Evolutionary conservation across 495 filamentous ascomycete genomes (phyloP).

Genomic region (Mytilinidion resinicola): DNA sequence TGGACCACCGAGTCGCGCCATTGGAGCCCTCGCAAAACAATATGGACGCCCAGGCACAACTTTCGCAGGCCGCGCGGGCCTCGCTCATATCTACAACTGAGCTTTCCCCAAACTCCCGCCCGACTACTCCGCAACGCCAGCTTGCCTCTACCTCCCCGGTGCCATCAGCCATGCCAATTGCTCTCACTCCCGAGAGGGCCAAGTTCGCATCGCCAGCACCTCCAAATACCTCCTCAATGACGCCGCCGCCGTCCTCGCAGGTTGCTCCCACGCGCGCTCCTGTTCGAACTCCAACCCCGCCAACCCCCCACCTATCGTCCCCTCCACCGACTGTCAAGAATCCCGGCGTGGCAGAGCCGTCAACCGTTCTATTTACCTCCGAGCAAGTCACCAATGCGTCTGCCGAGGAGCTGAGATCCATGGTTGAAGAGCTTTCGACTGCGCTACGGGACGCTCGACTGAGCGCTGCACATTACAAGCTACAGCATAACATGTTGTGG

Average conservation of each 20-base stretch:
- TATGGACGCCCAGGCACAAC: slow-evolving; percentile 25
- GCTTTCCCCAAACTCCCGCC: slow-evolving; percentile 15
- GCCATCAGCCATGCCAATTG: slow-evolving; percentile 7
- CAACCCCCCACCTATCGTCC: slow-evolving; percentile 28
- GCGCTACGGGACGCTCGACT: slow-evolving; percentile 62
- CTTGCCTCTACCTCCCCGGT: slow-evolving; percentile 11
- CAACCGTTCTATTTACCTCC: slow-evolving; percentile 35
- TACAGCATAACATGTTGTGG: slow-evolving; percentile 80
- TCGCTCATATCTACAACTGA: slow-evolving; percentile 24
- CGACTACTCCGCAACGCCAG: slow-evolving; percentile 5
- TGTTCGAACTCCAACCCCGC: slow-evolving; percentile 26
- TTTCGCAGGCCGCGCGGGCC: slow-evolving; percentile 22
- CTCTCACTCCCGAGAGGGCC: slow-evolving; percentile 16
- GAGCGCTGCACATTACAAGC: slow-evolving; percentile 82
- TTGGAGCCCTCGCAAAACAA: slow-evolving; percentile 2
- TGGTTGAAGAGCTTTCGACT: slow-evolving; percentile 49
- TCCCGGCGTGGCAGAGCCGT: slow-evolving; percentile 12
- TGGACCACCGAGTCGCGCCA: slow-evolving; percentile 10
- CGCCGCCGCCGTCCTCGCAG: slow-evolving; percentile 31
- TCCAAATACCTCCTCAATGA: slow-evolving; percentile 25
- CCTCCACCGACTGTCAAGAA: slow-evolving; percentile 27
- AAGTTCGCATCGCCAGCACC: slow-evolving; percentile 30
- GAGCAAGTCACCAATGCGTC: slow-evolving; percentile 57
- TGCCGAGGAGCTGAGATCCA: slow-evolving; percentile 50
- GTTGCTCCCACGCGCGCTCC: slow-evolving; percentile 7